Evolutionary conservation across 2,329 filamentous ascomycete genomes (phyloP).

Genomic region (Rutstroemia sp.): DNA sequence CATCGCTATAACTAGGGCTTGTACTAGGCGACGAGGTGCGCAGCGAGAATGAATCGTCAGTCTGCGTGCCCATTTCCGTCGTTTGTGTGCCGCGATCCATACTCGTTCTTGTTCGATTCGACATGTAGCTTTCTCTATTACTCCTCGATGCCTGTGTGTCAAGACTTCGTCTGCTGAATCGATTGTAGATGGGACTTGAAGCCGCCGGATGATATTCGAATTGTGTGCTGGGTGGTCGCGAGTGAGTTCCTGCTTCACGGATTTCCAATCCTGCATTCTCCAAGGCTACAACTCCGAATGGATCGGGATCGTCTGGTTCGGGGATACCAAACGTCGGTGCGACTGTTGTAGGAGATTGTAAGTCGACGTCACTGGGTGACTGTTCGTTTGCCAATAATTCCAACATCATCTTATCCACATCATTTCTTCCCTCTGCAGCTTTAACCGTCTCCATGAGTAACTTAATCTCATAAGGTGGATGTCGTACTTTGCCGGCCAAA

Average conservation of each 20-base stretch:
- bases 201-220: slow-evolving; percentile 78
- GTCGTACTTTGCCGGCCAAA: slow-evolving; percentile 32
- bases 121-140: slow-evolving; percentile 69
- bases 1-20: slow-evolving; percentile 44
- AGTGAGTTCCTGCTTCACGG: slow-evolving; percentile 74
- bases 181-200: slow-evolving; percentile 61
- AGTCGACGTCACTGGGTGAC: slow-evolving; percentile 67
- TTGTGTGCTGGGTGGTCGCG: slow-evolving; percentile 66
- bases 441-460: slow-evolving; percentile 65
- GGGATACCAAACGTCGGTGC: slow-evolving; percentile 67
- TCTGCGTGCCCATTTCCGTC: slow-evolving; percentile 57
- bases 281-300: slow-evolving; percentile 84
- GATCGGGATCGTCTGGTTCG: slow-evolving; percentile 75
- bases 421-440: slow-evolving; percentile 73
- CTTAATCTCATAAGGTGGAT: slow-evolving; percentile 34
- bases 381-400: slow-evolving; percentile 56
- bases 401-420: slow-evolving; percentile 63
- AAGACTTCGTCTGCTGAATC: slow-evolving; percentile 54
- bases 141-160: slow-evolving; percentile 56
- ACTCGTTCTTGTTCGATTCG: slow-evolving; percentile 42
- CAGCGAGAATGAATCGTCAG: slow-evolving; percentile 36
- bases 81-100: slow-evolving; percentile 62
- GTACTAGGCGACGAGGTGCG: slow-evolving; percentile 41
- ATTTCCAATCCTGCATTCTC: slow-evolving; percentile 87
- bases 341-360: slow-evolving; percentile 33